Percentiles rank a stretch among this genome's conserved stretches.
Conservation (phyloP, 2,329 filamentous ascomycete genomes). For the Bipolaris cookei region DNA sequence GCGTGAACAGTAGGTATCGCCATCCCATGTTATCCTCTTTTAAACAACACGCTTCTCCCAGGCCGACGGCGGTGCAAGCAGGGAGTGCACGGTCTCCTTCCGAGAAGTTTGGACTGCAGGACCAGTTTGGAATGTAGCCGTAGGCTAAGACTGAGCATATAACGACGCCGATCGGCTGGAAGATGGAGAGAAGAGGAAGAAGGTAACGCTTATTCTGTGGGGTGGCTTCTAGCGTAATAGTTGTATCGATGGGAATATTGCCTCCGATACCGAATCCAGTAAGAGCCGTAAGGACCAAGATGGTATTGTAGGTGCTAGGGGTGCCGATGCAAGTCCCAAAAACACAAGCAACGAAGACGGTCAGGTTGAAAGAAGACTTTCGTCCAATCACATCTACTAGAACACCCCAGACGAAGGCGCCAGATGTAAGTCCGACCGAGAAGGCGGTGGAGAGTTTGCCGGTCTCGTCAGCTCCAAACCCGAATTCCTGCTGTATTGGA, state of each 20-base stretch:
- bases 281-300: constrained; percentile 62
- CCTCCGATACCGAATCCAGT: constrained; percentile 61
- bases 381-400: constrained; percentile 62
- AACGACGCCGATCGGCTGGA: constrained; percentile 63
- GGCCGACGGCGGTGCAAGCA: constrained; percentile 51
- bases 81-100: constrained; percentile 50
- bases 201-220: constrained; percentile 61
- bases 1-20: constrained; percentile 53
- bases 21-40: constrained; percentile 53
- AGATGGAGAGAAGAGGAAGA: constrained; percentile 60
- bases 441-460: constrained; percentile 63
- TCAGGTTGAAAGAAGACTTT: constrained; percentile 64
- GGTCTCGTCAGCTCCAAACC: constrained; percentile 54
- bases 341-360: constrained; percentile 60
- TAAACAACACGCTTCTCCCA: constrained; percentile 47
- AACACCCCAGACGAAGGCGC: constrained; percentile 63
- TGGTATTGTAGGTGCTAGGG: constrained; percentile 58
- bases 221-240: constrained; percentile 63
- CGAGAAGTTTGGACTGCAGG: constrained; percentile 60
- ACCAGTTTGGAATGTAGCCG: constrained; percentile 59
- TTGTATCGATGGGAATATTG: constrained; percentile 63
- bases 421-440: constrained; percentile 61
- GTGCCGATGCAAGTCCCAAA: constrained; percentile 62
- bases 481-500: constrained; percentile 63
- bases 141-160: constrained; percentile 60